Conservation (phyloP, 2,329 filamentous ascomycete species). For the Cercospora beticola region DNA sequence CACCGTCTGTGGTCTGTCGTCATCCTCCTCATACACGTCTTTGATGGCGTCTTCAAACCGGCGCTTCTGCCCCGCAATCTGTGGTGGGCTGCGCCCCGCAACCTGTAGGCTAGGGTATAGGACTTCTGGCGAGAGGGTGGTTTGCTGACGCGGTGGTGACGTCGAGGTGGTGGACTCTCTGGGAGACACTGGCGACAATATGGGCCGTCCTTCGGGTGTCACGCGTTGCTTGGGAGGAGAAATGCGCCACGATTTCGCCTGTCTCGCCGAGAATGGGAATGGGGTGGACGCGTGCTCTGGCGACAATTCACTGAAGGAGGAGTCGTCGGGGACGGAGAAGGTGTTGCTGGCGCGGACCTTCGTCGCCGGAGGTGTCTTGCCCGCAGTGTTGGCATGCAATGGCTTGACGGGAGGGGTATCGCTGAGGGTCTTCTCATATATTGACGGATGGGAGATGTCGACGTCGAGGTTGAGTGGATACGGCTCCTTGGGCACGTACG, state of each 20-base stretch:
- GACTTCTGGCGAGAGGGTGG: slow-evolving; percentile 3
- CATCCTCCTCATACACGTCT: slow-evolving; percentile 1
- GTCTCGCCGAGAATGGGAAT: slow-evolving; percentile 1
- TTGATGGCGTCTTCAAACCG: background rate
- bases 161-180: background rate
- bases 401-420: background rate
- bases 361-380: background rate
- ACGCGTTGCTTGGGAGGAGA: slow-evolving; percentile 1
- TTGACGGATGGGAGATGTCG: slow-evolving; percentile 8
- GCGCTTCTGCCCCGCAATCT: slow-evolving; percentile 9
- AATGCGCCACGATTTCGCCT: slow-evolving; percentile 3
- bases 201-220: slow-evolving; percentile 2
- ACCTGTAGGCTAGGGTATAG: slow-evolving; percentile 16
- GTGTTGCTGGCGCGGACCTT: slow-evolving; percentile 4
- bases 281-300: slow-evolving; percentile 16
- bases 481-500: slow-evolving; percentile 10
- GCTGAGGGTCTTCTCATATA: background rate
- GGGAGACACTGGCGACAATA: slow-evolving; percentile 6
- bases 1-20: slow-evolving; percentile 1
- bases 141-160: background rate
- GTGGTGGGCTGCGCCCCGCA: background rate
- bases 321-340: slow-evolving; percentile 9
- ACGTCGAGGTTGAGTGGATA: slow-evolving; percentile 10
- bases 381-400: background rate
- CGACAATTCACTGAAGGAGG: slow-evolving; percentile 11